These are phyloP conservation scores for Agaricus blazei DNA, from an alignment of 768 basidiomycete genomes.

Conservation along the genomic window DNA sequence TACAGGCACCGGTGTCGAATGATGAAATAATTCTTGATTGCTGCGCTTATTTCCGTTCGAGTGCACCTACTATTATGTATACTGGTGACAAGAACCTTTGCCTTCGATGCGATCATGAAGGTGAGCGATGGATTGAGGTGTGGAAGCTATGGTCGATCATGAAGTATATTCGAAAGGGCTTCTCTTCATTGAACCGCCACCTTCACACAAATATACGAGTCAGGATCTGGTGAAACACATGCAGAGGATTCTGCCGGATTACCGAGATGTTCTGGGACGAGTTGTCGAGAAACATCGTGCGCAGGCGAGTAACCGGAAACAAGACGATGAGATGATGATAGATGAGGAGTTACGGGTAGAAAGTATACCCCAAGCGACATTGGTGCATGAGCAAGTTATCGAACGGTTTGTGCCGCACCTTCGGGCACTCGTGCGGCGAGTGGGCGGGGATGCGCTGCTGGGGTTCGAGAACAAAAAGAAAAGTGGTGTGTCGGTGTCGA, in stretches of 20 bases:
- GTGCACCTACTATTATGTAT: conserved; percentile 50
- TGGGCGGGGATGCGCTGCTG: conserved; percentile 2
- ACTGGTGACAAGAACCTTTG: conserved; percentile 68
- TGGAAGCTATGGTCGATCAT: not conserved
- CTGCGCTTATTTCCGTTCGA: conserved; percentile 52
- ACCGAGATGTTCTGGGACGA: not conserved
- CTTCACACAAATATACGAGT: conserved; percentile 36
- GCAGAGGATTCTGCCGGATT: conserved; percentile 5
- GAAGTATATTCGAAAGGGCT: conserved; percentile 22
- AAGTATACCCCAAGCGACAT: conserved; percentile 2
- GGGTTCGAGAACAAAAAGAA: not conserved
- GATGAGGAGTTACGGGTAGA: conserved; percentile 3
- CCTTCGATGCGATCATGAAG: conserved; percentile 31
- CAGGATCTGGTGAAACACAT: conserved; percentile 44
- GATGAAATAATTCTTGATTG: conserved; percentile 77
- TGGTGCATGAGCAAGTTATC: conserved; percentile 7
- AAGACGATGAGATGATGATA: conserved; percentile 9
- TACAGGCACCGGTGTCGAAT: not conserved
- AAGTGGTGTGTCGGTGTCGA: not conserved
- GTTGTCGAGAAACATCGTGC: not conserved
- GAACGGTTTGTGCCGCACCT: conserved; percentile 4
- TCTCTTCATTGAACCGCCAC: conserved; percentile 31
- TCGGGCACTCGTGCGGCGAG: conserved; percentile 2
- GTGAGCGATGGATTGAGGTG: conserved; percentile 20
- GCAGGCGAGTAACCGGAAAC: not conserved